phyloP scores from a whole-genome alignment of 148 eudicot genomes.

The Rhododendron griersonianum region DNA sequence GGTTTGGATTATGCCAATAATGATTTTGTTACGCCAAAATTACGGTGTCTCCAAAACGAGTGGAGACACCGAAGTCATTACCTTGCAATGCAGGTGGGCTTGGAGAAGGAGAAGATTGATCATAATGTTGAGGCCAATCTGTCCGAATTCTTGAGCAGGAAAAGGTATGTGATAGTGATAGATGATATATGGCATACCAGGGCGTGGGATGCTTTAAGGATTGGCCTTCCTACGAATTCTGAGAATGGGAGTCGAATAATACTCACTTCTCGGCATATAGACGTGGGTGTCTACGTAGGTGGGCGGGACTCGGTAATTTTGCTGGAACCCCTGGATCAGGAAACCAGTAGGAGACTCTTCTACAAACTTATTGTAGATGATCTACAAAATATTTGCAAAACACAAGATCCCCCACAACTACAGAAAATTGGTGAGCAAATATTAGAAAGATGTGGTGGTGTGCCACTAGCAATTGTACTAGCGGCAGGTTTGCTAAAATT shows the following conservation, averaged over 20 bases:
- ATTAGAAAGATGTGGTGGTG: constrained; percentile 2
- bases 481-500: not conserved
- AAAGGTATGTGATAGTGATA: not conserved
- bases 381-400: not conserved
- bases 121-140: not conserved
- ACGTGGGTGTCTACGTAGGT: not conserved
- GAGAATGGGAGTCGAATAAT: not conserved
- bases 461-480: constrained; percentile 15
- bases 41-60: too few relatives aligned
- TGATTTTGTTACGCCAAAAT: too few relatives aligned
- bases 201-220: not conserved
- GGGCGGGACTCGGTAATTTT: rapidly evolving
- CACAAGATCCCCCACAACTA: not conserved
- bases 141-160: not conserved
- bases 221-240: not conserved
- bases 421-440: not conserved
- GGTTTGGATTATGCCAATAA: too few relatives aligned
- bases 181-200: not conserved
- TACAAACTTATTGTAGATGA: not conserved
- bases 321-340: not conserved
- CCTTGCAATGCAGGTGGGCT: not conserved
- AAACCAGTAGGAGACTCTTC: constrained; percentile 3
- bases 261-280: not conserved
- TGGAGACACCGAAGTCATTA: too few relatives aligned
- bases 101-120: not conserved